Percentiles rank a stretch among this genome's conserved stretches.
Evolutionary conservation across 306 rosid species (phyloP).

Genomic region (Trichosanthes truncata): DNA sequence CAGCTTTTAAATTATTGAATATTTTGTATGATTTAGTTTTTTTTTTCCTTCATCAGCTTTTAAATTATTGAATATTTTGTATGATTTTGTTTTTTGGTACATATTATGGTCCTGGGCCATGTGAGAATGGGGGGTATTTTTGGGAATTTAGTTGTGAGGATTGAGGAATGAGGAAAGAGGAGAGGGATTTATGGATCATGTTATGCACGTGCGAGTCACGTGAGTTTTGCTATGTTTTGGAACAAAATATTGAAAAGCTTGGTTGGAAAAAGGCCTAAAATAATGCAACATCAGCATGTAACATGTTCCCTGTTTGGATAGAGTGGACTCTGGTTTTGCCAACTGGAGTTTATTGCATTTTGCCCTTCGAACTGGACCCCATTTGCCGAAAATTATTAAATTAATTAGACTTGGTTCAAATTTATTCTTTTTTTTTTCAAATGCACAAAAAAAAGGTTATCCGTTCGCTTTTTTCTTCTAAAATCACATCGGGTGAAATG

Average conservation of each 20-base stretch:
- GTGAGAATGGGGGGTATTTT: neutral
- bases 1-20: conserved; percentile 21
- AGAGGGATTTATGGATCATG: conserved; percentile 14
- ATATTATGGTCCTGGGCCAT: neutral
- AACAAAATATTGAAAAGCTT: conserved; percentile 12
- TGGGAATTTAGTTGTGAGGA: neutral
- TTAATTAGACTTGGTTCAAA: neutral
- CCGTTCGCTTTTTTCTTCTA: too few species aligned
- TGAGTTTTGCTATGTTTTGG: conserved; percentile 22
- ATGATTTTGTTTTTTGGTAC: neutral
- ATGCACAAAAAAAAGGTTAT: too few species aligned
- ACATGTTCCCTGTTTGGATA: conserved; percentile 9
- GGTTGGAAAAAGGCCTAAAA: neutral
- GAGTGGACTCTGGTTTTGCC: neutral
- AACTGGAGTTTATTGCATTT: neutral
- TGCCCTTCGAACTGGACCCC: neutral
- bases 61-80: conserved; percentile 22
- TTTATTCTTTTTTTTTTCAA: too few species aligned
- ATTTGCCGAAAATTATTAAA: neutral
- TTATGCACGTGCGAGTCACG: conserved; percentile 47
- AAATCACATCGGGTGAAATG: too few species aligned
- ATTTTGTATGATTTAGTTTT: neutral
- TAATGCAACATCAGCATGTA: neutral
- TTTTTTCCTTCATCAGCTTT: neutral
- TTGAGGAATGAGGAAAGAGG: neutral